Conservation (phyloP, 2,329 filamentous ascomycete species). For the Claviceps paspali region DNA sequence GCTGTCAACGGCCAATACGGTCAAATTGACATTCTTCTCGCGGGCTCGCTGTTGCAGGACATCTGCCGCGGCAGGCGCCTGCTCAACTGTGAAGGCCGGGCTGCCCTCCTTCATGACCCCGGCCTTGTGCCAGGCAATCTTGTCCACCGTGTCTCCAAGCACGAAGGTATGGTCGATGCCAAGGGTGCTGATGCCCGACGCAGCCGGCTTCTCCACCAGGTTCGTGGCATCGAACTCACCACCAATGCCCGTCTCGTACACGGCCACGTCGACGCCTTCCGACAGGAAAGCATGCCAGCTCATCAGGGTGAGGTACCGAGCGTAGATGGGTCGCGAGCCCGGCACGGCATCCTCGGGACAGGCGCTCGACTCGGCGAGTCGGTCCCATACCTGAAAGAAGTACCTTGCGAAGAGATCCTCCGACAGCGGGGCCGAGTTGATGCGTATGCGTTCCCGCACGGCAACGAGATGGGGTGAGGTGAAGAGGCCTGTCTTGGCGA, state of each 20-base stretch:
- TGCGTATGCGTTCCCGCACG: slow-evolving; percentile 51
- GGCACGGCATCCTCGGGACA: slow-evolving; percentile 19
- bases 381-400: slow-evolving; percentile 55
- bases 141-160: slow-evolving; percentile 45
- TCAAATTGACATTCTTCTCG: slow-evolving; percentile 34
- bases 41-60: slow-evolving; percentile 34
- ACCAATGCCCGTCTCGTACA: slow-evolving; percentile 54
- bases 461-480: slow-evolving; percentile 55
- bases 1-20: slow-evolving; percentile 29
- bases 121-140: slow-evolving; percentile 62
- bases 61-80: slow-evolving; percentile 27
- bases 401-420: slow-evolving; percentile 45
- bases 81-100: slow-evolving; percentile 41
- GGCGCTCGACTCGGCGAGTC: slow-evolving; percentile 24
- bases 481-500: slow-evolving; percentile 44
- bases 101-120: slow-evolving; percentile 51
- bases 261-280: slow-evolving; percentile 45
- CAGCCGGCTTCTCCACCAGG: slow-evolving; percentile 41
- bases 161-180: slow-evolving; percentile 53
- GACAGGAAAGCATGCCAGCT: slow-evolving; percentile 50
- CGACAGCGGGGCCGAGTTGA: slow-evolving; percentile 42
- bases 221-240: slow-evolving; percentile 58
- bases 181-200: slow-evolving; percentile 46
- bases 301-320: slow-evolving; percentile 49
- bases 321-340: slow-evolving; percentile 37